Base-by-base conservation (phyloP, 768 basidiomycete species). In the Psilocybe azurescens region DNA sequence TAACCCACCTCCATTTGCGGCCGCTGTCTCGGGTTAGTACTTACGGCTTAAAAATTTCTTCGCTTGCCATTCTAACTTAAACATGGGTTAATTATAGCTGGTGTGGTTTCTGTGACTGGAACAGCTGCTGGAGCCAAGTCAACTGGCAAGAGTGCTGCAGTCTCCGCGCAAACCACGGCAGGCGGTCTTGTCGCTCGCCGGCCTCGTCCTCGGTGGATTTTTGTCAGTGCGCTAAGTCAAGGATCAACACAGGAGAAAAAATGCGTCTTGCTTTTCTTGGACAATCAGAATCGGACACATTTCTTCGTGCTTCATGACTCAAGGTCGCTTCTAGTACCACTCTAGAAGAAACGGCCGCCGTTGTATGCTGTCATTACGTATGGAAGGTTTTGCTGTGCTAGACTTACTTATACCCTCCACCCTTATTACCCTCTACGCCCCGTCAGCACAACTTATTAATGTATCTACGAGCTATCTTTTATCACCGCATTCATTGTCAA, bases 1-100 rank as follows among this genome's bases (percentile, higher is more conserved):
- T 30, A 84, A 89, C 69, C 87, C 88, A 6, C 83, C 83, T 20
- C 73, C 78, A 30, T 58, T 72, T 24, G 61, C 55, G 33, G 69
- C 65, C n/a, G 71, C 67, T 16, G 41, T 69, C 36, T 59, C 68
- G 58, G 62, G 67, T 70, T 13, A 54, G 59, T 63, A 14, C 30
- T 44, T 13, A 16, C 41, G 10, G 14, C 33, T 38, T 53, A 14
- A 9, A 11, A 16, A 16, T 32, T 36, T 38, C 9, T 8, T 29
- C 50, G n/a, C 41, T n/a, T 33, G 4, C 14, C 44, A 36, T 48
- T 46, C 16, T 53, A 53, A 46, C 56, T 57, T 14, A 52, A 38
- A 5, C 13, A 3, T 29, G n/a, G 39, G 6, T 11, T 30, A 28
- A 13, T 47, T 53, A 36, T 55, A 62, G 65, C 38, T 13, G 61